Evolutionary conservation across 2,329 filamentous ascomycete genomes (phyloP).

Genomic region (Calonectria hongkongensis): DNA sequence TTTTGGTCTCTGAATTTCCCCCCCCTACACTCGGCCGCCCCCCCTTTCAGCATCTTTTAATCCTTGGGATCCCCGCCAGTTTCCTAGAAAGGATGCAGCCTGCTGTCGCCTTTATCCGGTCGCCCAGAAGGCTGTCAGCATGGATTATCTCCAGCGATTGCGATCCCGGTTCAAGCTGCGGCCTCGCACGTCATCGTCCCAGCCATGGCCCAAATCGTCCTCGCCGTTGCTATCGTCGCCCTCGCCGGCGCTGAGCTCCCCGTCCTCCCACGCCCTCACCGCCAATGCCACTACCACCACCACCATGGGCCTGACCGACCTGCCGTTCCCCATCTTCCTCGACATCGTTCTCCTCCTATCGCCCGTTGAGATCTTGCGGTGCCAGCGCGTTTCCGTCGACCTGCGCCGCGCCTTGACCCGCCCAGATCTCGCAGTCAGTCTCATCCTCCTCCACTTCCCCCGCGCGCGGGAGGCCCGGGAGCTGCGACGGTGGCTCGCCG

Average conservation of each 20-base stretch:
- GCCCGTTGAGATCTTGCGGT: slow-evolving; percentile 69
- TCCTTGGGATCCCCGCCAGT: not conserved
- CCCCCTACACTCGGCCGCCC: not conserved
- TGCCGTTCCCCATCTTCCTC: slow-evolving; percentile 77
- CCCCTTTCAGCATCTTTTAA: not conserved
- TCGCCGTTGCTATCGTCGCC: not conserved
- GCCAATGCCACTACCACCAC: not conserved
- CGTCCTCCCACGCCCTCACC: slow-evolving; percentile 49
- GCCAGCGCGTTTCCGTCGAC: slow-evolving; percentile 70
- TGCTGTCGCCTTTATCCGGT: slow-evolving; percentile 10
- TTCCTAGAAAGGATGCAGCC: not conserved
- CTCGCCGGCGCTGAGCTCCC: not conserved
- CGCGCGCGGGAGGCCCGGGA: slow-evolving; percentile 71
- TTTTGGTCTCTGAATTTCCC: slow-evolving; percentile 3
- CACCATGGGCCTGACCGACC: slow-evolving; percentile 59
- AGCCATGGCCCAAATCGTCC: not conserved
- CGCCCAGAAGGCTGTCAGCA: slow-evolving; percentile 29
- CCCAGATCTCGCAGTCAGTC: slow-evolving; percentile 65
- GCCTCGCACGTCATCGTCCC: slow-evolving; percentile 21
- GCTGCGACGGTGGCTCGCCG: slow-evolving; percentile 46
- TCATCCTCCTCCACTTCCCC: slow-evolving; percentile 72
- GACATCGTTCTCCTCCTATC: slow-evolving; percentile 70
- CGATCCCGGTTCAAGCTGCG: slow-evolving; percentile 29
- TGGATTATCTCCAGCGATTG: slow-evolving; percentile 32
- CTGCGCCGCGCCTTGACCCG: slow-evolving; percentile 71